Evolutionary conservation across 305 asterid genomes (phyloP), one percentile per base, ranked within the genome.

Genomic region (Fraxinus sp.): DNA sequence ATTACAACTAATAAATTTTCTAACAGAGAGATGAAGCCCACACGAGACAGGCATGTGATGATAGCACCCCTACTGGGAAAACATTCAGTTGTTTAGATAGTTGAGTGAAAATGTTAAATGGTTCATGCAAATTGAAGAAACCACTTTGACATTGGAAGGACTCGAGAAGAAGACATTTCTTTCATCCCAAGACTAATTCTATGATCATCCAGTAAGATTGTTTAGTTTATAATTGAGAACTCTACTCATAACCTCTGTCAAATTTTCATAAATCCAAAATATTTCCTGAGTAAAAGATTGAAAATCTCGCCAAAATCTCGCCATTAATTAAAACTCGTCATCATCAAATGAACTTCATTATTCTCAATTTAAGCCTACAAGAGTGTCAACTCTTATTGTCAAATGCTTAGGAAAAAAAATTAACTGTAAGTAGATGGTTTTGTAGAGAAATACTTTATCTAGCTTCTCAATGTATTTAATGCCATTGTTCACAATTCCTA

Each of bases 101-200:
- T 46, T 3, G 13, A 13, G 18, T 3, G n/a, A 46, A 46, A 46
- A 46, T 46, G 18, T 46, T 13, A 13, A 46, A 46, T 13, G 59
- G 20, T 14, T 3, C 18, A 13, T 13, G 13, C 18, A 11, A 46
- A 46, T 13, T 46, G 57, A 46, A 46, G n/a, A 46, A 13, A 13
- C 18, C 57, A 46, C 57, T 11, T 46, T 46, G 18, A 46, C 18
- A 46, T 46, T 46, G 57, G 57, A 46, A 0, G 6, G n/a, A 46
- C 57, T 46, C 5, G 18, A 46, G 59, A 46, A 46, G 59, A 46
- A 46, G 0, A 3, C 59, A 46, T 14, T 46, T 46, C 16, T 62
- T 79, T 79, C 84, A 79, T 66, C 41, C 41, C 78, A 13, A 46
- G 18, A 46, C 18, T 46, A 46, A 46, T 46, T 46, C 59, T 46